These are phyloP conservation scores for Gaeumannomyces tritici DNA, from an alignment of 2,329 filamentous ascomycete species.

Conservation along the genomic window DNA sequence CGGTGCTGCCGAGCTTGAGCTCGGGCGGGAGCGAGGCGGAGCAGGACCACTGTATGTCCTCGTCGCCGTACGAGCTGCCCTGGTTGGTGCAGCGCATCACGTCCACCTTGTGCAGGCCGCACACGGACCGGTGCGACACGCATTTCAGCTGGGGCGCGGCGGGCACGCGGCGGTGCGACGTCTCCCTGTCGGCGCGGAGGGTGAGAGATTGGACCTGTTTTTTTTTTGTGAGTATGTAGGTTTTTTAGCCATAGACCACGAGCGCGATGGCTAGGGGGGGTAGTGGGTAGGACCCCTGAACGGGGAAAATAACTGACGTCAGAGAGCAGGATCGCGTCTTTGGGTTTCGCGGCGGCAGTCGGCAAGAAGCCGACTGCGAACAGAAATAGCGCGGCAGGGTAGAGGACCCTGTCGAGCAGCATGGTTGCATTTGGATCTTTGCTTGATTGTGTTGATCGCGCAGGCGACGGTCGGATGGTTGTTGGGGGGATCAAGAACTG, in stretches of 20 bases:
- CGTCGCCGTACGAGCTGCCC: slow-evolving; percentile 65
- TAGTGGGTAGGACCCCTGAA: no score
- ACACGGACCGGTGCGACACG: slow-evolving; percentile 54
- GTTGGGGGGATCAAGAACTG: neutral
- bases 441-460: neutral
- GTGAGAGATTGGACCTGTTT: slow-evolving; percentile 65
- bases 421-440: neutral
- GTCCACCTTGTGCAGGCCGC: slow-evolving; percentile 64
- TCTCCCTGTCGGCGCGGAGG: slow-evolving; percentile 55
- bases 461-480: neutral
- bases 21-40: slow-evolving; percentile 50
- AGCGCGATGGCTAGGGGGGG: neutral
- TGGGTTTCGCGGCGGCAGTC: slow-evolving; percentile 23
- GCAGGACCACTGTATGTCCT: slow-evolving; percentile 91
- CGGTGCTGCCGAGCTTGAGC: slow-evolving; percentile 68
- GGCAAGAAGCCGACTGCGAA: slow-evolving; percentile 2
- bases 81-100: slow-evolving; percentile 85
- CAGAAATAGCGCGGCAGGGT: slow-evolving; percentile 6
- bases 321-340: slow-evolving; percentile 47
- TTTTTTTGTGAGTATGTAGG: neutral
- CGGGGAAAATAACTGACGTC: slow-evolving; percentile 45
- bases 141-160: slow-evolving; percentile 75
- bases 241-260: neutral
- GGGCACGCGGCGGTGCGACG: slow-evolving; percentile 64
- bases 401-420: slow-evolving; percentile 3